Percentiles rank a stretch among this genome's conserved stretches.
Conservation (phyloP, 2,329 filamentous ascomycete species). For the Rhynchosporium graminicola region DNA sequence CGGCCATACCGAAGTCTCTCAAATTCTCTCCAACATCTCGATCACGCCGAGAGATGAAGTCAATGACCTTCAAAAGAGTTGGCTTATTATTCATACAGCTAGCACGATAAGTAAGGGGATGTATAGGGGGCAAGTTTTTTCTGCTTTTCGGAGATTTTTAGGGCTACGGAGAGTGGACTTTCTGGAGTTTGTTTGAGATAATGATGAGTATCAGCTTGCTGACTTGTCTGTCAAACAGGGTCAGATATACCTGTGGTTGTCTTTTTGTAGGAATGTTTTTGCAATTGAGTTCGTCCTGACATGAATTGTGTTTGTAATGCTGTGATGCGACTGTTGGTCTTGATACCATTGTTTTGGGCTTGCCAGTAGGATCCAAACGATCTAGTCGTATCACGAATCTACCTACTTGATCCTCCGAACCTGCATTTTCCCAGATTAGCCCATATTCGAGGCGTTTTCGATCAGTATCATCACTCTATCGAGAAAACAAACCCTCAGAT, state of each 20-base stretch:
- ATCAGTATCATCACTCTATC: too few relatives aligned
- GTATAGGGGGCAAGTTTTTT: too few relatives aligned
- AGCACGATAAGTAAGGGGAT: slow-evolving; percentile 15
- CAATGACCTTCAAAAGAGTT: slow-evolving; percentile 19
- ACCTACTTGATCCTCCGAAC: too few relatives aligned
- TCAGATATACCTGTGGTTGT: slow-evolving; percentile 26
- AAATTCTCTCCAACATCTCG: slow-evolving; percentile 18
- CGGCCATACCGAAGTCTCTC: slow-evolving; percentile 16
- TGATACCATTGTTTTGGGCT: neutral
- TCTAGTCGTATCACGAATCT: too few relatives aligned
- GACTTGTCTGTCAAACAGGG: neutral
- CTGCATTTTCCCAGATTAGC: too few relatives aligned
- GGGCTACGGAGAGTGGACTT: too few relatives aligned
- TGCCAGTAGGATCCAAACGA: neutral
- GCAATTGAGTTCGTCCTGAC: neutral
- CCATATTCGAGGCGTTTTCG: too few relatives aligned
- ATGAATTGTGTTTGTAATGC: neutral
- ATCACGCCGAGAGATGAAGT: slow-evolving; percentile 18
- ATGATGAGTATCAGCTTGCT: neutral
- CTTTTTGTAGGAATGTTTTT: slow-evolving; percentile 25
- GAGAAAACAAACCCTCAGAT: too few relatives aligned
- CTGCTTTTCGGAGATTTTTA: too few relatives aligned
- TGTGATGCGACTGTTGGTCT: neutral
- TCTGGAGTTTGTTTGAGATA: too few relatives aligned
- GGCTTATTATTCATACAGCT: slow-evolving; percentile 23